phyloP scores from a whole-genome alignment of 192 early-diverging fungal species.

The Backusella westeae region DNA sequence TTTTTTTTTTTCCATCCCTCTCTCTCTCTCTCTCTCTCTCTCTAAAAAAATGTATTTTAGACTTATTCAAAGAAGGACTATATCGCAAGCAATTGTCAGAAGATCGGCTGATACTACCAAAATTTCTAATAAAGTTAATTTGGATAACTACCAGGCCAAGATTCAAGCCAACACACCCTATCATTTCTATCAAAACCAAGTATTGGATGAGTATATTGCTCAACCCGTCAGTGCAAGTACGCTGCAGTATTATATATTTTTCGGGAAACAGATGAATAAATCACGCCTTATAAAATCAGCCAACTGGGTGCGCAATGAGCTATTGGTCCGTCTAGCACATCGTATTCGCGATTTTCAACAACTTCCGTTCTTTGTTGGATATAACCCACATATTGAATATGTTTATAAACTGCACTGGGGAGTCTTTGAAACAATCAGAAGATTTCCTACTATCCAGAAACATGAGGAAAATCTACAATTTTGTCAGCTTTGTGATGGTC shows the following conservation, averaged over 20 bases:
- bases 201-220: constrained; percentile 82
- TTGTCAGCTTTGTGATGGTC: constrained; percentile 68
- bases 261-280: constrained; percentile 82
- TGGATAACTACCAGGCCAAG: background rate
- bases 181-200: constrained; percentile 90
- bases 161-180: constrained; percentile 40
- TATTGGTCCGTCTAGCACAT: constrained; percentile 88
- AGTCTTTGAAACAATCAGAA: constrained; percentile 80
- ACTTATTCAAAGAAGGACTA: background rate
- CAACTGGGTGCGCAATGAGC: constrained; percentile 91
- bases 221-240: constrained; percentile 80
- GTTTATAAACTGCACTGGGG: constrained; percentile 92
- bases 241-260: constrained; percentile 86
- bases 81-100: background rate
- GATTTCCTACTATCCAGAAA: constrained; percentile 70
- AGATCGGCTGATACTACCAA: background rate
- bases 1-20: background rate
- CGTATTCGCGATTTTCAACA: constrained; percentile 92
- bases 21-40: background rate
- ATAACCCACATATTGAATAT: constrained; percentile 86
- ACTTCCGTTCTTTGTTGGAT: constrained; percentile 84
- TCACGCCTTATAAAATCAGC: constrained; percentile 83
- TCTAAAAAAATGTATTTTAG: constrained; percentile 4
- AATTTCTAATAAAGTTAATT: constrained; percentile 2
- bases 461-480: constrained; percentile 81